phyloP scores from a whole-genome alignment of 2,329 filamentous ascomycete genomes.

The Harringtonia lauricola region DNA sequence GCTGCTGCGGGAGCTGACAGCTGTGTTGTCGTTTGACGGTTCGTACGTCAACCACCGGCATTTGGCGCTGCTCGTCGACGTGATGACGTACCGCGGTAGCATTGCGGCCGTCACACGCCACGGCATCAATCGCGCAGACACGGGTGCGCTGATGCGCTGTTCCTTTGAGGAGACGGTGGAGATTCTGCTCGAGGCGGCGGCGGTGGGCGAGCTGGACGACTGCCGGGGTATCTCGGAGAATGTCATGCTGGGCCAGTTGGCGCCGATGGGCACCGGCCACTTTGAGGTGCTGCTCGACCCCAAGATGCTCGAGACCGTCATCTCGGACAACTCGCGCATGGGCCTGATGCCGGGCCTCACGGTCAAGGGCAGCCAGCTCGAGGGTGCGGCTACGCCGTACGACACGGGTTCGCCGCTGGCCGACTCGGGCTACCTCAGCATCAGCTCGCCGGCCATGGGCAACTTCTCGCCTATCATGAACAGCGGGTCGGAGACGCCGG shows the following conservation, averaged over 20 bases:
- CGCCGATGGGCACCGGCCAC: constrained; percentile 92
- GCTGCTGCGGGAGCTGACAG: constrained; percentile 76
- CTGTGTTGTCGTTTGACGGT: constrained; percentile 94
- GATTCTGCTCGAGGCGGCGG: constrained; percentile 90
- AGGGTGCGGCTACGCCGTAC: constrained; percentile 88
- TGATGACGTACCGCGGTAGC: constrained; percentile 92
- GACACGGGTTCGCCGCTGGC: constrained; percentile 74
- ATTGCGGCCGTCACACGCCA: constrained; percentile 96
- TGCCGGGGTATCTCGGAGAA: constrained; percentile 98
- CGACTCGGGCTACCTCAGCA: constrained; percentile 51
- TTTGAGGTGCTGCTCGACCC: constrained; percentile 91
- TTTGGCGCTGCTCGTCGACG: constrained; percentile 86
- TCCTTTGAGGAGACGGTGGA: constrained; percentile 99
- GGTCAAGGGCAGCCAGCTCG: constrained; percentile 61
- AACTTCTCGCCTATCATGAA: constrained; percentile 71
- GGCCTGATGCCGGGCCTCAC: constrained; percentile 72
- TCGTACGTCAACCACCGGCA: constrained; percentile 99
- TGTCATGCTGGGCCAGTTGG: constrained; percentile 94
- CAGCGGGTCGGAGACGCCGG: constrained; percentile 59
- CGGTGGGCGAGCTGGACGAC: constrained; percentile 90
- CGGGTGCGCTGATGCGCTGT: constrained; percentile 96
- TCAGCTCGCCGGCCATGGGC: constrained; percentile 50
- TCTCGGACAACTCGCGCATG: constrained; percentile 82
- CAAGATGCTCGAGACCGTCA: constrained; percentile 89
- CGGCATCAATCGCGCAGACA: constrained; percentile 96